These are phyloP conservation scores for Plenodomus tracheiphilus DNA, from an alignment of 2,329 filamentous ascomycete species.

Conservation along the genomic window DNA sequence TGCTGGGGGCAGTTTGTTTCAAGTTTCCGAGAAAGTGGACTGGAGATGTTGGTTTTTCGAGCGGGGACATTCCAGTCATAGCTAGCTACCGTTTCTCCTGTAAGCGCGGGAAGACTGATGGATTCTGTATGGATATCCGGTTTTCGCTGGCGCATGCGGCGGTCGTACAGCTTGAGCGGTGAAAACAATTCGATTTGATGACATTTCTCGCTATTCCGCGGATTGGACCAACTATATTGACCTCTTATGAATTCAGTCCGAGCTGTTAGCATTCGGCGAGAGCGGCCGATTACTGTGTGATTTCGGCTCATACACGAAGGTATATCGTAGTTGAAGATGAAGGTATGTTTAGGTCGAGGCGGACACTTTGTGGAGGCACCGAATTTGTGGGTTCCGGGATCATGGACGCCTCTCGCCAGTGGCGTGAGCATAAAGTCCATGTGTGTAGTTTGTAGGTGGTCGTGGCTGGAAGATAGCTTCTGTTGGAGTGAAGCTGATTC, in stretches of 20 bases:
- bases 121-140: not conserved
- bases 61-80: not conserved
- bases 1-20: slow-evolving; percentile 27
- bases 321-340: not conserved
- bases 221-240: not conserved
- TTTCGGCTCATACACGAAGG: not conserved
- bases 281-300: no score
- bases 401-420: not conserved
- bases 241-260: not conserved
- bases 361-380: not conserved
- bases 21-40: slow-evolving; percentile 25
- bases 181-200: not conserved
- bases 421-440: not conserved
- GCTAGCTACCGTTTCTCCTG: not conserved
- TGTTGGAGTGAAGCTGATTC: not conserved
- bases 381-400: not conserved
- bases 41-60: slow-evolving; percentile 3
- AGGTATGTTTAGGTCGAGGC: not conserved
- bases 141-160: not conserved
- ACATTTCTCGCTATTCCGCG: not conserved
- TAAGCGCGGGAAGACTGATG: not conserved
- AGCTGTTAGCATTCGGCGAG: no score
- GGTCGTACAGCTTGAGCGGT: not conserved
- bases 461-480: not conserved
- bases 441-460: not conserved